Percentiles rank a stretch among this genome's conserved stretches.
phyloP scores from a whole-genome alignment of 2,329 filamentous ascomycete genomes.

The Penicillium rolfsii region DNA sequence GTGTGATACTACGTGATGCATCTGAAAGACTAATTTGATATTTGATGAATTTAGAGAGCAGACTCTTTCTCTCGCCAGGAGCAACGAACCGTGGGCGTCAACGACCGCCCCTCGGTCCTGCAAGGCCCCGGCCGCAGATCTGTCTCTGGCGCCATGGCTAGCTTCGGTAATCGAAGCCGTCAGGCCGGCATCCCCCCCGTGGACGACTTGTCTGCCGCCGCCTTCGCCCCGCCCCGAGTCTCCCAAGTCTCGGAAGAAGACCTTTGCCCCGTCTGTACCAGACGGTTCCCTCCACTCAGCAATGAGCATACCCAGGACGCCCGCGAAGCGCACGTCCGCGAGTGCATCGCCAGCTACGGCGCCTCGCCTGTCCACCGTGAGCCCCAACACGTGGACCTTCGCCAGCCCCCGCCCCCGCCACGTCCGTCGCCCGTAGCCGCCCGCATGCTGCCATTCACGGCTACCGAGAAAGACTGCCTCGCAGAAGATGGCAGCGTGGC shows the following conservation, averaged over 20 bases:
- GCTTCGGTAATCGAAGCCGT: not conserved
- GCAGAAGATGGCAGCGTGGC: slow-evolving; percentile 56
- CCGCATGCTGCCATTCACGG: slow-evolving; percentile 54
- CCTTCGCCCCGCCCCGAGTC: not conserved
- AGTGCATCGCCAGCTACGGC: slow-evolving; percentile 48
- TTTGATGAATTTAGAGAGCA: slow-evolving; percentile 10
- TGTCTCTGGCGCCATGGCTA: not conserved
- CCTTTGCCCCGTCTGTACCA: slow-evolving; percentile 52
- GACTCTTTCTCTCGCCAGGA: slow-evolving; percentile 20
- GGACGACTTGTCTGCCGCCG: not conserved
- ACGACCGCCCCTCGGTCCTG: slow-evolving; percentile 26
- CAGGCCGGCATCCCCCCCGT: not conserved
- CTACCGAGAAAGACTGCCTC: slow-evolving; percentile 66
- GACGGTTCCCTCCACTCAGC: slow-evolving; percentile 43
- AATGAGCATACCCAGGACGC: slow-evolving; percentile 43
- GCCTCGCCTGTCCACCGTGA: slow-evolving; percentile 20
- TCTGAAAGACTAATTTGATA: not conserved
- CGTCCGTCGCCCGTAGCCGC: slow-evolving; percentile 27
- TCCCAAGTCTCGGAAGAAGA: slow-evolving; percentile 46
- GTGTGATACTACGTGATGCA: not conserved
- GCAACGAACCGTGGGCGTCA: slow-evolving; percentile 34
- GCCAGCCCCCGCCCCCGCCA: slow-evolving; percentile 28
- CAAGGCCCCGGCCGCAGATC: slow-evolving; percentile 14
- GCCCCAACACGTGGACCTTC: slow-evolving; percentile 18
- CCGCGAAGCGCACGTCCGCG: slow-evolving; percentile 51